These are phyloP conservation scores for Penicillium nordicum DNA, from an alignment of 2,329 filamentous ascomycete species.

Conservation along the genomic window DNA sequence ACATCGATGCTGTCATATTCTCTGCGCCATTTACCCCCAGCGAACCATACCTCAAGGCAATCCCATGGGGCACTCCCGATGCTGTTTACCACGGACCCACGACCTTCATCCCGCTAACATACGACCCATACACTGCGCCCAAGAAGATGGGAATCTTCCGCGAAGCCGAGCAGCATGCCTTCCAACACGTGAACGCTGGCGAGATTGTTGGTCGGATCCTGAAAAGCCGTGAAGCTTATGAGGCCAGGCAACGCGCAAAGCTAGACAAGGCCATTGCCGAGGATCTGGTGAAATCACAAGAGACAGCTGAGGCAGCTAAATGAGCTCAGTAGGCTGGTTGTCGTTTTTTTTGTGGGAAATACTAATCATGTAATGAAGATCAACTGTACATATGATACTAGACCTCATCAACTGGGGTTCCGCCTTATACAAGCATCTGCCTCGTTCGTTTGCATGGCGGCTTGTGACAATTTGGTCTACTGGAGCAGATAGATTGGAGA, in stretches of 20 bases:
- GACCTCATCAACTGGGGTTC: conserved; percentile 16
- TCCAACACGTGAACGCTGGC: conserved; percentile 82
- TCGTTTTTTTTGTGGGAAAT: background rate
- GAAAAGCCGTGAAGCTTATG: conserved; percentile 80
- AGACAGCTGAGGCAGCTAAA: conserved; percentile 41
- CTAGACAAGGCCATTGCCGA: conserved; percentile 80
- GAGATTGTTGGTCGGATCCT: conserved; percentile 90
- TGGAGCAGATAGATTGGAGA: background rate
- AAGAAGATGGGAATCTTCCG: conserved; percentile 81
- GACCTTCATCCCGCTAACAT: conserved; percentile 73
- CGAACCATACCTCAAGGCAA: conserved; percentile 68
- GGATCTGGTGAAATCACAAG: conserved; percentile 59
- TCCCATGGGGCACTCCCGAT: conserved; percentile 71
- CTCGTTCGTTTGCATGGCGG: background rate
- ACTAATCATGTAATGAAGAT: conserved; percentile 9
- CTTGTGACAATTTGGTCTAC: background rate
- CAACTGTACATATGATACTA: conserved; percentile 16
- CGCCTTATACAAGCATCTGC: background rate
- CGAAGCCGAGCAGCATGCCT: conserved; percentile 73
- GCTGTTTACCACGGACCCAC: conserved; percentile 97
- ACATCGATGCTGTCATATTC: conserved; percentile 83
- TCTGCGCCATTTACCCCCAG: conserved; percentile 84
- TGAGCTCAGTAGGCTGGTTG: conserved; percentile 3
- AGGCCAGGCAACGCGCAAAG: conserved; percentile 86
- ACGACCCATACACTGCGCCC: conserved; percentile 76